A percentile compares a stretch with the other conserved stretches of the same genome.
These are phyloP conservation scores for Aspergillus ibericus DNA, from an alignment of 2,329 filamentous ascomycete genomes.

Conservation along the genomic window DNA sequence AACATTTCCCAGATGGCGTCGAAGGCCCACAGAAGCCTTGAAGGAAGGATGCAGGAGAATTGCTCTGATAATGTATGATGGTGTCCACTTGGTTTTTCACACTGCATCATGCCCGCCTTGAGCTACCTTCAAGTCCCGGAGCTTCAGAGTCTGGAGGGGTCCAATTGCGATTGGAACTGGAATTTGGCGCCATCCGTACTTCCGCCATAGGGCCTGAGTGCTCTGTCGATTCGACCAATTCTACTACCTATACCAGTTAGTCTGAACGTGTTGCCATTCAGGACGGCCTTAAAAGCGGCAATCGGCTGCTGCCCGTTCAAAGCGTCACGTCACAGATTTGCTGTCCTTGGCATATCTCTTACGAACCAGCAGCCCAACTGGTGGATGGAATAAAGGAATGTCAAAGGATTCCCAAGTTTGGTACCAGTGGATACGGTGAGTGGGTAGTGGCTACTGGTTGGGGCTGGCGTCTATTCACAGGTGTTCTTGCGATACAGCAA, in stretches of 20 bases:
- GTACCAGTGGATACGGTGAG: slow-evolving; percentile 6
- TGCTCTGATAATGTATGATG: slow-evolving; percentile 16
- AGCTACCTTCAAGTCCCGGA: not conserved
- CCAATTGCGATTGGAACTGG: slow-evolving; percentile 17
- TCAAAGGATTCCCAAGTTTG: slow-evolving; percentile 17
- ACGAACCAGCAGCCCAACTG: slow-evolving; percentile 1
- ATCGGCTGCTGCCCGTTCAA: slow-evolving; percentile 8
- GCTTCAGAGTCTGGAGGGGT: slow-evolving; percentile 12
- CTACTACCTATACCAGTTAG: slow-evolving; percentile 12
- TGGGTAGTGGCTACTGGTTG: slow-evolving; percentile 6
- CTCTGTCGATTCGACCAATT: slow-evolving; percentile 11
- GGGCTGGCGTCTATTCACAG: slow-evolving; percentile 3
- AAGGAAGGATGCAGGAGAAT: slow-evolving; percentile 12
- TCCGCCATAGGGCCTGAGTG: slow-evolving; percentile 19
- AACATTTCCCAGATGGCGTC: slow-evolving; percentile 17
- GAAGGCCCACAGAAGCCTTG: slow-evolving; percentile 22
- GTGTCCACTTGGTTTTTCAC: not conserved
- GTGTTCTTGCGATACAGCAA: slow-evolving; percentile 4
- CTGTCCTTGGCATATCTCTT: slow-evolving; percentile 4
- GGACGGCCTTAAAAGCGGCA: slow-evolving; percentile 4
- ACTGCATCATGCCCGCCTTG: slow-evolving; percentile 1
- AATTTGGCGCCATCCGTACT: slow-evolving; percentile 11
- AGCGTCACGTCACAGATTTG: not conserved
- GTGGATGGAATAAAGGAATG: not conserved
- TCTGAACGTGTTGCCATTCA: not conserved